phyloP scores from a whole-genome alignment of 352 stramenopile genomes.

The Thalassiosira hispida region DNA sequence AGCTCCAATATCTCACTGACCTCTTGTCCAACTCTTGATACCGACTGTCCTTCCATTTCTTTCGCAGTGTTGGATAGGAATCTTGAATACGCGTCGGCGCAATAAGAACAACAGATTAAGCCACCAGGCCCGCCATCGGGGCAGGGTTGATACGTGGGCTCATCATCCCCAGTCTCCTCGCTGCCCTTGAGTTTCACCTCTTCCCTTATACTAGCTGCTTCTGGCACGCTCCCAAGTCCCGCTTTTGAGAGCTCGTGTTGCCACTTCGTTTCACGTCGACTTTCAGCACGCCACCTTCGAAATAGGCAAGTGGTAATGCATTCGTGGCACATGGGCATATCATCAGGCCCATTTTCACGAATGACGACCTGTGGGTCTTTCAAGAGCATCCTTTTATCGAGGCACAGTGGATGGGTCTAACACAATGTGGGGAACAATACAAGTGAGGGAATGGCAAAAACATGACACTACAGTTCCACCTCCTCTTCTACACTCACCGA shows the following conservation, averaged over 20 bases:
- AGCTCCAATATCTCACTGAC: conserved; percentile 78
- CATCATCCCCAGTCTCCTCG: conserved; percentile 16
- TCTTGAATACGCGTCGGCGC: conserved; percentile 66
- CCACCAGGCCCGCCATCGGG: conserved; percentile 74
- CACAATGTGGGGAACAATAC: too few relatives aligned
- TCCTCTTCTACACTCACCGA: too few relatives aligned
- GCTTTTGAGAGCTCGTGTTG: conserved; percentile 49
- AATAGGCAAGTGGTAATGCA: conserved; percentile 61
- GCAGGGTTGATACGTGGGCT: conserved; percentile 57
- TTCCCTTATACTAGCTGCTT: conserved; percentile 49
- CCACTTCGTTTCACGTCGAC: conserved; percentile 61
- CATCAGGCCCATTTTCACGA: conserved; percentile 70
- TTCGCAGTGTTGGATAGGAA: conserved; percentile 67
- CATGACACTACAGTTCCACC: too few relatives aligned
- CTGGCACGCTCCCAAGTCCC: conserved; percentile 33
- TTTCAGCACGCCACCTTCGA: conserved; percentile 67
- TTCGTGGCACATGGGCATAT: conserved; percentile 77
- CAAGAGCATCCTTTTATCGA: conserved; percentile 52
- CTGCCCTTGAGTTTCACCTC: conserved; percentile 46
- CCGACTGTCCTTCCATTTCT: conserved; percentile 73
- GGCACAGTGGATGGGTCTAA: conserved; percentile 72
- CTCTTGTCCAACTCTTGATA: conserved; percentile 65
- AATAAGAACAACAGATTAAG: conserved; percentile 79
- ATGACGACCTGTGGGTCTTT: conserved; percentile 59
- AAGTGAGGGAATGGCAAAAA: too few relatives aligned